Evolutionary conservation across 192 early-diverging fungal species (phyloP).

Genomic region (Linnemannia schmuckeri): DNA sequence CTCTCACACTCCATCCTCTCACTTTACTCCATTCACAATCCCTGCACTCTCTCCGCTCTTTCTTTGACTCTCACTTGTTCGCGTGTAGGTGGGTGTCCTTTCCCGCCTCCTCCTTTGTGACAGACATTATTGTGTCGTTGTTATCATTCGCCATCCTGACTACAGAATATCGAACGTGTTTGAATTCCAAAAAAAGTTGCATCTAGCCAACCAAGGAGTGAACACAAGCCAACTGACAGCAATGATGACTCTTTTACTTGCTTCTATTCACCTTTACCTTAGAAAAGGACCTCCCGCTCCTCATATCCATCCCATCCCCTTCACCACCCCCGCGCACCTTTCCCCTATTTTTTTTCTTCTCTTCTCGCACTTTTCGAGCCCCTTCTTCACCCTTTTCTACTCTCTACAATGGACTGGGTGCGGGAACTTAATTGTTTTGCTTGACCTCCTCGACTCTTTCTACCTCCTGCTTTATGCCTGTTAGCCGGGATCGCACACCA

Average conservation of each 20-base stretch:
- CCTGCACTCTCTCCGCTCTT: neutral
- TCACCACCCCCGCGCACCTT: neutral
- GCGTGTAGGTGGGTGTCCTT: neutral
- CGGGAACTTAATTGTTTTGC: too few relatives aligned
- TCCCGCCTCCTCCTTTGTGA: neutral
- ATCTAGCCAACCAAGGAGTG: neutral
- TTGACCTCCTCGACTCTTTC: too few relatives aligned
- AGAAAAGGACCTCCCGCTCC: neutral
- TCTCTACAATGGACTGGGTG: too few relatives aligned
- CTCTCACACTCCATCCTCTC: neutral
- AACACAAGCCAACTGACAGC: neutral
- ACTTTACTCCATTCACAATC: neutral
- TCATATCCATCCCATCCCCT: neutral
- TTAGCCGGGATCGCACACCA: neutral
- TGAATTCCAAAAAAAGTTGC: neutral
- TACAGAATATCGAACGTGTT: neutral
- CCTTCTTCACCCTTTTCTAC: neutral
- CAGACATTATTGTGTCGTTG: neutral
- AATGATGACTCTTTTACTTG: neutral
- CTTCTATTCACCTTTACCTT: neutral
- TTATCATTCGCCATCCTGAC: neutral
- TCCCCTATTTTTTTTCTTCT: neutral
- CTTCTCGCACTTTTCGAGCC: neutral
- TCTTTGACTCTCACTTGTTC: conserved; percentile 1
- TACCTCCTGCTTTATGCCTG: neutral